A percentile compares a stretch with the other conserved stretches of the same genome.
These are phyloP conservation scores for Nicotiana attenuata DNA, from an alignment of 257 asterid genomes.

Conservation along the genomic window DNA sequence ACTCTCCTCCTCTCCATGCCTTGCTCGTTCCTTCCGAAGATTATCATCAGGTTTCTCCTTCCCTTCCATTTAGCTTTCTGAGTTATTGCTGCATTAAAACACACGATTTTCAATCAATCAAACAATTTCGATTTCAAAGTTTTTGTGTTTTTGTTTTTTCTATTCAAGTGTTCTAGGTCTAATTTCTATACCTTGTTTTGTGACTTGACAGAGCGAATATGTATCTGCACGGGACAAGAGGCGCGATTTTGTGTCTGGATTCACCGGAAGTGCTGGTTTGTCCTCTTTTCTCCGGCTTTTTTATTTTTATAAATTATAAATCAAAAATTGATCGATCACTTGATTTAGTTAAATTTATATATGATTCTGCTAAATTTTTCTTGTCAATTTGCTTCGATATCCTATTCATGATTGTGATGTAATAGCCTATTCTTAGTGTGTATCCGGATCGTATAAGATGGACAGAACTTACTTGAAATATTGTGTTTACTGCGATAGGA, in stretches of 20 bases:
- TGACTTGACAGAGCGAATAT: constrained; percentile 75
- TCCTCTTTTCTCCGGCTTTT: constrained; percentile 6
- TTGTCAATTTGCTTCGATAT: background rate
- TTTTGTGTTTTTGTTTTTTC: background rate
- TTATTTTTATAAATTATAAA: too few relatives aligned
- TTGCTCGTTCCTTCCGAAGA: constrained; percentile 91
- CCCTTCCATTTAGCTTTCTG: background rate
- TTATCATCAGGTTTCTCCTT: constrained; percentile 71
- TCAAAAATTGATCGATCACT: background rate
- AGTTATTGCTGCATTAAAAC: background rate
- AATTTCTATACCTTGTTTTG: constrained; percentile 2
- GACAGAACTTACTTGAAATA: background rate
- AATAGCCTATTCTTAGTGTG: background rate
- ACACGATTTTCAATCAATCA: background rate
- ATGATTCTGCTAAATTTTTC: background rate
- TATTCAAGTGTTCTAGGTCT: constrained; percentile 10
- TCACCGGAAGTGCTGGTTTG: constrained; percentile 93
- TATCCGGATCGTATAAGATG: background rate
- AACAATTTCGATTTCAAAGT: background rate
- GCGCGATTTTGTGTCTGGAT: constrained; percentile 85
- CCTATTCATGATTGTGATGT: background rate
- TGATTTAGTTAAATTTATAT: background rate
- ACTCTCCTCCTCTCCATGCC: constrained; percentile 80
- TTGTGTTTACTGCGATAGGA: constrained; percentile 40
- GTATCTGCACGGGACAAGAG: constrained; percentile 86